Percentiles rank a stretch among this genome's conserved stretches.
phyloP scores from a whole-genome alignment of 805 yeast species.

The Hanseniaspora mollemarum region DNA sequence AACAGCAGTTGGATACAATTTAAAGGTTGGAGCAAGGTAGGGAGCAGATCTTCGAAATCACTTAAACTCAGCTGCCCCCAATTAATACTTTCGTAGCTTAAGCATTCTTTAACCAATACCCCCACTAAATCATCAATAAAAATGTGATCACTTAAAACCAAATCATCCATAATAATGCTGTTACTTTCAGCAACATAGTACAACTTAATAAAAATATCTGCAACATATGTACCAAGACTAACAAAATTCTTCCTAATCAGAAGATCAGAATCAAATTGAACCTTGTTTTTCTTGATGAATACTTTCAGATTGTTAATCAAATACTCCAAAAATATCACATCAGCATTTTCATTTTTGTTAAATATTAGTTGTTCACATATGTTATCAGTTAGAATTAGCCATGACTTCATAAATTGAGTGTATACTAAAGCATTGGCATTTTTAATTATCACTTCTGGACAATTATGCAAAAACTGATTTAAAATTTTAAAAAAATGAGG shows the following conservation, averaged over 20 bases:
- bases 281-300: background rate
- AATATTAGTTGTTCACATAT: constrained; percentile 4
- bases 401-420: constrained; percentile 5
- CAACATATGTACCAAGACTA: background rate
- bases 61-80: background rate
- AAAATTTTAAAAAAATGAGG: constrained; percentile 4
- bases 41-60: constrained; percentile 2
- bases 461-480: background rate
- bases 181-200: constrained; percentile 6
- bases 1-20: constrained; percentile 3
- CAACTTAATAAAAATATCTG: constrained; percentile 9
- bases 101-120: background rate
- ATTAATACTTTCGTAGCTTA: constrained; percentile 1
- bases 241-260: background rate
- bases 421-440: background rate
- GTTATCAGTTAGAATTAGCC: constrained; percentile 5
- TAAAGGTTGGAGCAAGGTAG: constrained; percentile 2
- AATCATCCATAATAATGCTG: constrained; percentile 1
- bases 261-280: background rate
- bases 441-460: background rate
- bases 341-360: background rate
- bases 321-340: constrained; percentile 1
- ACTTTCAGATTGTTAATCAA: background rate
- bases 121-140: background rate
- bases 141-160: background rate